Base-by-base conservation (phyloP, 2,329 filamentous ascomycete genomes). In the Ascochyta lentis region DNA sequence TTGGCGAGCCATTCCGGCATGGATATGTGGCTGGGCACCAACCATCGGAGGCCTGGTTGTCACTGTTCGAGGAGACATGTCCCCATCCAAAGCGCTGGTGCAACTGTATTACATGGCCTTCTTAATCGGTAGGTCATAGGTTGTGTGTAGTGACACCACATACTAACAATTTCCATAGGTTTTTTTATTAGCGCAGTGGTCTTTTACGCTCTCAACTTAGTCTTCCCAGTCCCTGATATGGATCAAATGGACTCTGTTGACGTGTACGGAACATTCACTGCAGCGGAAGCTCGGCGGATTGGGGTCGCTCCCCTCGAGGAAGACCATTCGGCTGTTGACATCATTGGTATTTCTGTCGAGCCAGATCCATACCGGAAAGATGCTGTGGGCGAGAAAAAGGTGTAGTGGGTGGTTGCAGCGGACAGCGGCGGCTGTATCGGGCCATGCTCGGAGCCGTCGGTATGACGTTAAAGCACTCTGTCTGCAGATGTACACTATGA, bases 91-190 rank as follows among this genome's bases (percentile, higher is more conserved):
- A 27, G 68, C 66, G 3, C 57, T 80, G 33, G 75, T 75, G n/a
- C 69, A 82, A 60, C 59, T 82, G 16, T 81, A 81, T 59, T 81
- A 78, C 53, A 77, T 79, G 69, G 78, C 80, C 0, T 82, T 81
- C 55, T 71, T 81, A 12, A 70, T 80, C 15, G 80, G 79, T 71
- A 43, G 60, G 69, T 56, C 8, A 24, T 19, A 9, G 6, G n/a
- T 3, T 34, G 3, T 22, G n/a, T 4, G 23, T 6, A 22, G 6
- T 23, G 1, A 27, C 4, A 3, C 9, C 6, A 33, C 4, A 10
- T 16, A 39, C 49, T 60, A 3, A 69, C 23, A 47, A 9, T 10
- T 9, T 9, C 1, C 16, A 6, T 19, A 78, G 78, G 77, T 6
- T 79, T 79, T 62, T 77, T 76, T 49, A 71, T 74, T 26, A 77